Percentiles rank a stretch among this genome's conserved stretches.
Evolutionary conservation across 2,329 filamentous ascomycete species (phyloP).

Genomic region (Colletotrichum nymphaeae): DNA sequence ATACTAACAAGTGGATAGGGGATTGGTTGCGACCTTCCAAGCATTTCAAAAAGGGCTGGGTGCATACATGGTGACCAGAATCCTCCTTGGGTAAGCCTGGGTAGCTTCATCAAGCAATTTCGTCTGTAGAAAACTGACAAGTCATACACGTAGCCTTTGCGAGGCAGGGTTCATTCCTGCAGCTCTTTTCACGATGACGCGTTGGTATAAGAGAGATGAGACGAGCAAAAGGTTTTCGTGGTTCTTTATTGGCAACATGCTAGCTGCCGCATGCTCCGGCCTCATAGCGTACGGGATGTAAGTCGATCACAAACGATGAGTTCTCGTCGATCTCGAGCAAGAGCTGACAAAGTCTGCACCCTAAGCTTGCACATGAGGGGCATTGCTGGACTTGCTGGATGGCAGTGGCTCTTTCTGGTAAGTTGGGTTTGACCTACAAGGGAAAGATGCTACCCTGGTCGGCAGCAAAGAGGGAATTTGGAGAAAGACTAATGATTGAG

Average conservation of each 20-base stretch:
- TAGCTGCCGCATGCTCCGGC: constrained; percentile 51
- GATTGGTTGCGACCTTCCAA: constrained; percentile 50
- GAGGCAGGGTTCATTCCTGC: constrained; percentile 60
- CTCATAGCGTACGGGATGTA: constrained; percentile 55
- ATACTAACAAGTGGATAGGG: constrained; percentile 38
- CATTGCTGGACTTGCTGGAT: constrained; percentile 43
- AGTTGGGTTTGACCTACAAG: neutral
- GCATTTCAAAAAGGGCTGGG: constrained; percentile 48
- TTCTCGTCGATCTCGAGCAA: neutral
- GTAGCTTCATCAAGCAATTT: neutral
- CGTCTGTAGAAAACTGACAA: neutral
- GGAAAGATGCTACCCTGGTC: neutral
- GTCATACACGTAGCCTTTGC: constrained; percentile 1
- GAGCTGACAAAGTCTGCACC: neutral
- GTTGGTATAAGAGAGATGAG: constrained; percentile 59
- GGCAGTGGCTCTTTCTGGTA: constrained; percentile 49
- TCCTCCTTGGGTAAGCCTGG: constrained; percentile 42
- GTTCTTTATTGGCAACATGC: constrained; percentile 58
- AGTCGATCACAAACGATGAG: neutral
- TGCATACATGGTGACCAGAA: constrained; percentile 50
- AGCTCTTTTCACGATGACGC: constrained; percentile 58
- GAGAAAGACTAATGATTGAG: neutral
- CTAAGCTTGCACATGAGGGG: constrained; percentile 47
- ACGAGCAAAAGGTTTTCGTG: constrained; percentile 57
- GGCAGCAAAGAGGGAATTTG: neutral